Evolutionary conservation across 345 rosid genomes (phyloP), one percentile per base, ranked within the genome.

Genomic region (Alliaria petiolata): DNA sequence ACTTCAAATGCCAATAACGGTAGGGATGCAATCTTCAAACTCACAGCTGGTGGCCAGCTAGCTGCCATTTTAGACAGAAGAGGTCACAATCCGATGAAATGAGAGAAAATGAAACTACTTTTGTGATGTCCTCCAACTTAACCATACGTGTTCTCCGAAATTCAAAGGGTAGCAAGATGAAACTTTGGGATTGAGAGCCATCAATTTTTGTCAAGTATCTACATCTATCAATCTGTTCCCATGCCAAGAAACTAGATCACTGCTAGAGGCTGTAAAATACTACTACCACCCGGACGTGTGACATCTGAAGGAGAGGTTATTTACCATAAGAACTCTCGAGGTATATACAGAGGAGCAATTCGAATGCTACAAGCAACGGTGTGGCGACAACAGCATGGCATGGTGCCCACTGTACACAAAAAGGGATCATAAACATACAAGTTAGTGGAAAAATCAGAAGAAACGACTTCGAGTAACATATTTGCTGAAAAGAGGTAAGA

Each of bases 301-400:
- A n/a, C n/a, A n/a, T n/a, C n/a, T n/a, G n/a, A n/a, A n/a, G n/a
- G 59, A 53, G 54, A 54, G 55, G 63, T 31, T 53, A 34, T 13
- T 85, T 74, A 89, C 93, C 98, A 78, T 85, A 46, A 67, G 79
- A 33, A 73, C 95, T 95, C 85, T 95, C 98, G 17, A 95, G 93
- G 86, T 86, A 89, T 81, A 88, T 89, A 80, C 99, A 95, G 77
- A 95, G 98, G 30, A 95, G 99, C 70, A 95, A 76, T 79, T 95
- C 93, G 79, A 91, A 95, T 45, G 99, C 91, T 65, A 91, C 69
- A 72, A 95, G 93, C 89, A 95, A 83, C 14, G 99, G 99, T 69
- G 89, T 85, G 1, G 99, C 96, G 17, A 89, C 92, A 76, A 95
- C 81, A 49, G 99, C 89, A 85, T 95, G 99, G 81, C 99, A 95